Percentiles rank a stretch among this genome's conserved stretches.
phyloP scores from a whole-genome alignment of 139 green algal genomes.

The Chlamydomonas sp. region DNA sequence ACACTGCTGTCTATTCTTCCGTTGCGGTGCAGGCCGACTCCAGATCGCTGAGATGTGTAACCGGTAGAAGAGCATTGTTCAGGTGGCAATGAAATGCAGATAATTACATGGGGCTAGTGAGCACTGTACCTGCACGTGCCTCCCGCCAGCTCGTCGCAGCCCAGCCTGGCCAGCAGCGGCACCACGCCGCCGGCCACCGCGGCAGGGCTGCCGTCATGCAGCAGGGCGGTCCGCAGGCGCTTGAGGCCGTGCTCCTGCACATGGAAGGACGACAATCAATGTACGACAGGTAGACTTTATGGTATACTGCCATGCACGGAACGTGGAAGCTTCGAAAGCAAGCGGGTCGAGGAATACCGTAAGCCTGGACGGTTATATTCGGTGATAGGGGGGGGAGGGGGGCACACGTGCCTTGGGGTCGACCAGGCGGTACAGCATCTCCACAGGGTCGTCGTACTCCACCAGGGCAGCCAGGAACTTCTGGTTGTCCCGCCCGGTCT shows the following conservation, averaged over 20 bases:
- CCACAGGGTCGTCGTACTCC: constrained; percentile 38
- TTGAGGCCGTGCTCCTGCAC: constrained; percentile 24
- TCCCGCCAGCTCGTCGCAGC: constrained; percentile 25
- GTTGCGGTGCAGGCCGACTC: too few relatives aligned
- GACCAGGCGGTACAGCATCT: constrained; percentile 46
- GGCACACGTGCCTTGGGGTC: constrained; percentile 19
- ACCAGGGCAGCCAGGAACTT: constrained; percentile 32
- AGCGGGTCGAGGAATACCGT: too few relatives aligned
- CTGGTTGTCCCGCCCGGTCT: neutral
- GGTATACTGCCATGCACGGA: neutral
- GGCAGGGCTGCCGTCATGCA: neutral
- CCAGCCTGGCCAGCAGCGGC: constrained; percentile 30
- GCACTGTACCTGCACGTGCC: neutral
- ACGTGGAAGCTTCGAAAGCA: too few relatives aligned
- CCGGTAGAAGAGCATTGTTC: neutral
- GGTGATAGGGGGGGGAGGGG: too few relatives aligned
- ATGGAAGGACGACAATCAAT: neutral
- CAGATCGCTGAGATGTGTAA: neutral
- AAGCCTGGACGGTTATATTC: too few relatives aligned
- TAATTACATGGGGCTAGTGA: too few relatives aligned
- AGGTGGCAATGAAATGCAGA: neutral
- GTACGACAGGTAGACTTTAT: neutral
- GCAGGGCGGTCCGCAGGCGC: constrained; percentile 33
- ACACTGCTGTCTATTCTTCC: too few relatives aligned
- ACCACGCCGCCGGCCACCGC: constrained; percentile 1